Base-by-base conservation (phyloP, 2,329 filamentous ascomycete genomes). In the Aspergillus novofumigatus region DNA sequence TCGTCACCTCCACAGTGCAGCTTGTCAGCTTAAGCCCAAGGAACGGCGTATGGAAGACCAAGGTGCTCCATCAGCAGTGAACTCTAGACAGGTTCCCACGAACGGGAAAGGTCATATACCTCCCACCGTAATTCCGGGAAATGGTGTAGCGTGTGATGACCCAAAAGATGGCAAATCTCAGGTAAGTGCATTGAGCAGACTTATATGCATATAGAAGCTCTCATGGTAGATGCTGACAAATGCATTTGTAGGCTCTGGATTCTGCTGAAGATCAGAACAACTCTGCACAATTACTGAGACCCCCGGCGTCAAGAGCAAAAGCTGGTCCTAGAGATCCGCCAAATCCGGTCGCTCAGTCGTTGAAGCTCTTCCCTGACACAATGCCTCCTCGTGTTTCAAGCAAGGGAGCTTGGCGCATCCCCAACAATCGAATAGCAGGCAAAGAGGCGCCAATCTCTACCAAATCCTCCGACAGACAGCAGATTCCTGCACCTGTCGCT, bases 361-460 rank as follows among this genome's bases (percentile, higher is more conserved):
- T 73, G 50, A 73, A 72, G 47, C 63, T 73, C 21, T 72, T 73
- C 55, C 72, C 72, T 20, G 68, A 72, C 50, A 63, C 67, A 21
- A 59, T 68, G 48, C 66, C 72, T 42, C 66, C 70, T 23, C 70
- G 70, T 8, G 59, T 65, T 9, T 69, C 71, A 6, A 73, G 66
- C 56, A 69, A 62, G 49, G 64, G 56, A 23, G 62, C 66, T 20
- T 63, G 61, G 58, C 62, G 69, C 38, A 58, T 68, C 25, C 67
- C 66, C 7, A 57, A 52, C 23, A 44, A 32, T 42, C 61, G 62
- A 23, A 58, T 60, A 44, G 41, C 60, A 10, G 47, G 51, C 61
- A 38, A 60, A 60, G 26, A 48, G 47, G 20, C 49, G 4, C 20
- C 20, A 47, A 7, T 25, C 14, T 3, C 44, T 17, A 23, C 20